phyloP scores from a whole-genome alignment of 2,329 filamentous ascomycete species.

The Fusarium dlaminii region DNA sequence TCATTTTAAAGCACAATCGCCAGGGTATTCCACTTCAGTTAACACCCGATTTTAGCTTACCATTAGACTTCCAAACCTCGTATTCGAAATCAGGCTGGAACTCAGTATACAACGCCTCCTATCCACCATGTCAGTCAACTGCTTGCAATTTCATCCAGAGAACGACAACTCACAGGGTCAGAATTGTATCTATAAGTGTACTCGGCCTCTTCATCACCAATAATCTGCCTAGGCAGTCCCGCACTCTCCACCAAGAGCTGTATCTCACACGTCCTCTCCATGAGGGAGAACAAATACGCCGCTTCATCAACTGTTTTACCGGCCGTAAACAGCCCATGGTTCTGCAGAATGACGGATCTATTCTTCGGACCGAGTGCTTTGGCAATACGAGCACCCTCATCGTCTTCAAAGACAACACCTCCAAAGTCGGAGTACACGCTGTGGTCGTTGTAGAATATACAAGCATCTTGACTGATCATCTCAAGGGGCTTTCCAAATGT shows the following conservation, averaged over 20 bases:
- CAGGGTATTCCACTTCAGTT: neutral
- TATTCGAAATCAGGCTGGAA: slow-evolving; percentile 50
- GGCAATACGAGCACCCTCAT: slow-evolving; percentile 68
- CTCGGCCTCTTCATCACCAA: slow-evolving; percentile 52
- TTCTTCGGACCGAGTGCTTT: slow-evolving; percentile 62
- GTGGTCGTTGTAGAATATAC: slow-evolving; percentile 66
- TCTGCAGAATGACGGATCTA: slow-evolving; percentile 66
- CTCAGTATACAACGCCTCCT: slow-evolving; percentile 47
- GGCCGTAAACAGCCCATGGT: slow-evolving; percentile 72
- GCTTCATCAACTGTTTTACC: slow-evolving; percentile 74
- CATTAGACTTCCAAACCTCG: slow-evolving; percentile 46
- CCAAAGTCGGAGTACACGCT: slow-evolving; percentile 69
- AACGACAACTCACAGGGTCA: slow-evolving; percentile 37
- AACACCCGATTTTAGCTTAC: slow-evolving; percentile 31
- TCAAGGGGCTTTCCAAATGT: slow-evolving; percentile 66
- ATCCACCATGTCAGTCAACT: neutral
- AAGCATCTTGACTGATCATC: slow-evolving; percentile 69
- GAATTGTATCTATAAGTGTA: slow-evolving; percentile 50
- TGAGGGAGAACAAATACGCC: slow-evolving; percentile 64
- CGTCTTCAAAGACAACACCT: slow-evolving; percentile 69
- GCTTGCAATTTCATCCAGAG: rapidly evolving
- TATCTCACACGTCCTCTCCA: slow-evolving; percentile 48
- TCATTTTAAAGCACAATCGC: neutral
- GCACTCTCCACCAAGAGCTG: slow-evolving; percentile 47
- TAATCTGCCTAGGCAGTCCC: slow-evolving; percentile 39